Conservation (phyloP, 1,139 yeast species). For the Debaryomyces subglobosus region DNA sequence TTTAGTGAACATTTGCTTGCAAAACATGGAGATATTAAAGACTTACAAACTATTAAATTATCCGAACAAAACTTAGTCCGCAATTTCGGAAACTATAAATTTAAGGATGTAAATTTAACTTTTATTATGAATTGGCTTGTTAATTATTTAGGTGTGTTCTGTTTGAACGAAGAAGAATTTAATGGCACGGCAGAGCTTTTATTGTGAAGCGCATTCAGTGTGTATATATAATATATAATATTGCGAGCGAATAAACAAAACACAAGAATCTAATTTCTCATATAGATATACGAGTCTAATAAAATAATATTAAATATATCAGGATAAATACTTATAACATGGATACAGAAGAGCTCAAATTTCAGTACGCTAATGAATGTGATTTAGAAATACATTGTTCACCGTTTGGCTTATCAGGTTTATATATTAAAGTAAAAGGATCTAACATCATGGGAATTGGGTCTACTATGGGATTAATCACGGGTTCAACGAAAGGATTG, state of each 20-base stretch:
- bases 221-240: background rate
- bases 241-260: background rate
- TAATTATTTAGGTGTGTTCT: slow-evolving; percentile 30
- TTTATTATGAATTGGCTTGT: slow-evolving; percentile 32
- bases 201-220: background rate
- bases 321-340: background rate
- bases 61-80: slow-evolving; percentile 27
- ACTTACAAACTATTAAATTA: slow-evolving; percentile 17
- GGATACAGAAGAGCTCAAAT: slow-evolving; percentile 29
- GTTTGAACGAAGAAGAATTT: slow-evolving; percentile 21
- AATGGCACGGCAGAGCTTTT: background rate
- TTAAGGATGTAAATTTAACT: slow-evolving; percentile 23
- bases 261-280: background rate
- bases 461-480: slow-evolving; percentile 58
- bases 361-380: slow-evolving; percentile 54
- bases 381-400: slow-evolving; percentile 60
- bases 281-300: background rate
- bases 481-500: slow-evolving; percentile 55
- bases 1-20: slow-evolving; percentile 27
- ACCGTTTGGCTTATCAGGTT: slow-evolving; percentile 60
- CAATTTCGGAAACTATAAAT: slow-evolving; percentile 23
- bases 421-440: slow-evolving; percentile 55
- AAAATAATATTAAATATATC: background rate
- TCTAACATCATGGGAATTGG: slow-evolving; percentile 60
- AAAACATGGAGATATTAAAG: slow-evolving; percentile 19